These are phyloP conservation scores for Penicillium capsulatum DNA, from an alignment of 2,329 filamentous ascomycete genomes.

Conservation along the genomic window DNA sequence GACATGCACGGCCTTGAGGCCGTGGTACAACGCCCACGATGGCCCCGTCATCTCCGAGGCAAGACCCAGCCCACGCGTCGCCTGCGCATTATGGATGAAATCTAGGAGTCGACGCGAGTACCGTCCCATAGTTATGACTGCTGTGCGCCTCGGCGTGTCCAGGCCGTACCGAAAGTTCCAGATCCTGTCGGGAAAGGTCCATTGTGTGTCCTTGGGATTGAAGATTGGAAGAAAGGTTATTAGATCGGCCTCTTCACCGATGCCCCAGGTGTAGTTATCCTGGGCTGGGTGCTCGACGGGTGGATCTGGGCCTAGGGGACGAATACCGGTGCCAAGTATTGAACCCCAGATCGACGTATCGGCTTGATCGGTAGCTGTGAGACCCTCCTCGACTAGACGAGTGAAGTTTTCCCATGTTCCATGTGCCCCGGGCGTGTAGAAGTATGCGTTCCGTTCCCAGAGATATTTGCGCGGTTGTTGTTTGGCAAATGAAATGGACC, in stretches of 20 bases:
- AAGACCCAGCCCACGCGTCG: constrained; percentile 68
- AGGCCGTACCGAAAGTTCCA: constrained; percentile 21
- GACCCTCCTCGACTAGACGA: constrained; percentile 51
- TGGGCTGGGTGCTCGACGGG: constrained; percentile 15
- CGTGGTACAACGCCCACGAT: constrained; percentile 66
- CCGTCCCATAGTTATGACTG: constrained; percentile 22
- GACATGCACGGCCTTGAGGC: constrained; percentile 69
- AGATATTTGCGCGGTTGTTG: constrained; percentile 66
- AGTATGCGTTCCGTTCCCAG: constrained; percentile 73
- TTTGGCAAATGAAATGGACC: constrained; percentile 62
- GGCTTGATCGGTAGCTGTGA: constrained; percentile 14
- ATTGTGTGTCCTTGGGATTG: constrained; percentile 19
- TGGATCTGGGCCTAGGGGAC: constrained; percentile 22
- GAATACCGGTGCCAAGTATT: constrained; percentile 18
- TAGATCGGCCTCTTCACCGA: constrained; percentile 22
- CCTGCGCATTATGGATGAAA: constrained; percentile 67
- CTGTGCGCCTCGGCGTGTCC: constrained; percentile 17
- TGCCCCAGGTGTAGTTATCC: constrained; percentile 24
- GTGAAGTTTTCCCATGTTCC: constrained; percentile 70
- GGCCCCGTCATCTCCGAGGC: constrained; percentile 71
- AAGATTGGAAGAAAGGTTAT: constrained; percentile 23
- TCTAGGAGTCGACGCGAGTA: constrained; percentile 19
- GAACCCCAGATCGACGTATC: constrained; percentile 26
- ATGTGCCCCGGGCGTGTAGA: constrained; percentile 69
- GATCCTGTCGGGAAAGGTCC: constrained; percentile 19